Base-by-base conservation (phyloP, 208 protist genomes). In the Trypanosomatidae sp. region DNA sequence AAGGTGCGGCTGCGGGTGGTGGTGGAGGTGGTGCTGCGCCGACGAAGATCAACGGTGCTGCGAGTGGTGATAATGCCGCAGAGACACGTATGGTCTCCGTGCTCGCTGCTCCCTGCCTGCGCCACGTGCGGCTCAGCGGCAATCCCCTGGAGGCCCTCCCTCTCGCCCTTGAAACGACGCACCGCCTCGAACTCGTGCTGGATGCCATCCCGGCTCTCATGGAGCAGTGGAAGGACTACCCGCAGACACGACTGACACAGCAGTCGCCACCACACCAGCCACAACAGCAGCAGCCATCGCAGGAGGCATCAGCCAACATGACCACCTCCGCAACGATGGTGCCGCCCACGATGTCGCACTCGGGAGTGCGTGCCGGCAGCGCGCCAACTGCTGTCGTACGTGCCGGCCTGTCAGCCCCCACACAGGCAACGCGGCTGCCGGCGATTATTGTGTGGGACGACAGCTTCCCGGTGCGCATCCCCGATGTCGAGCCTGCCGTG, bases 391-490 rank as follows among this genome's bases (percentile, higher is more conserved):
- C n/a, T n/a, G n/a, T n/a, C n/a, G n/a, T n/a, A n/a, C n/a, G n/a
- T n/a, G n/a, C n/a, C n/a, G n/a, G n/a, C n/a, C n/a, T n/a, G n/a
- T n/a, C n/a, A n/a, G n/a, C n/a, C n/a, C n/a, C n/a, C n/a, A n/a
- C n/a, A n/a, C n/a, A n/a, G n/a, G n/a, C n/a, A 41, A 53, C 17
- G 15, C 68, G 49, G 15, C 67, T 73, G 41, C 78, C 76, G 15
- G 81, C 83, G 0, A 70, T 87, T 33, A 82, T 95, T 43, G 78
- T 87, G 41, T 95, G 91, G 91, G 88, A 95, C 66, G 88, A 95
- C 70, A 88, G 86, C 69, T 95, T 91, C 69, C 91, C 91, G 1
- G 83, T 80, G 28, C 80, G 77, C 62, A 69, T 83, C 49, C 71
- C 73, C 4, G 60, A 55, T 58, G 69, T 71, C 30, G 73, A 75